Percentiles rank a stretch among this genome's conserved stretches.
These are phyloP conservation scores for Ananas comosus DNA, from an alignment of 176 grass and related monocot species.

Conservation along the genomic window DNA sequence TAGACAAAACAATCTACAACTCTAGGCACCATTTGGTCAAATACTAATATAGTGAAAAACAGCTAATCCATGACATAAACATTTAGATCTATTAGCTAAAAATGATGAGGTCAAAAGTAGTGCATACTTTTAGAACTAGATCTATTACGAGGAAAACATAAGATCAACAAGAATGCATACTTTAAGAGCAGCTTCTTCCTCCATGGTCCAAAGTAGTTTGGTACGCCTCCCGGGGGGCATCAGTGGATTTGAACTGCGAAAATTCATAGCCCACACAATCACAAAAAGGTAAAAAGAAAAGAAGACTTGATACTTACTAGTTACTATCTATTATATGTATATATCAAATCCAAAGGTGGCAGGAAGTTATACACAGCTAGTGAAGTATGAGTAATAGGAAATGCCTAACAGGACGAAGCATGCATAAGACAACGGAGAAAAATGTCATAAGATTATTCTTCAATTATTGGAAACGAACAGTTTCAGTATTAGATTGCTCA, in stretches of 20 bases:
- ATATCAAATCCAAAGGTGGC: background rate
- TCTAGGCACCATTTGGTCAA: background rate
- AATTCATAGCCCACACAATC: background rate
- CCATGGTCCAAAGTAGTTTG: constrained; percentile 35
- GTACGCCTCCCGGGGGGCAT: constrained; percentile 28
- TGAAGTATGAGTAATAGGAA: background rate
- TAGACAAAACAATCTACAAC: background rate
- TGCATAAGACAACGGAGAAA: background rate
- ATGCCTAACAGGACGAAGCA: background rate
- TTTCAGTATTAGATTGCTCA: too few relatives aligned
- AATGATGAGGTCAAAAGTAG: too few relatives aligned
- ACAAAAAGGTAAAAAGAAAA: background rate
- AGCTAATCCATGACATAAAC: background rate
- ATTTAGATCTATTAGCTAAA: background rate
- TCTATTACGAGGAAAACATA: background rate
- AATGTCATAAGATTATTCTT: background rate
- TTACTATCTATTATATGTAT: background rate
- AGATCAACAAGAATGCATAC: constrained; percentile 27
- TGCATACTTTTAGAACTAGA: too few relatives aligned
- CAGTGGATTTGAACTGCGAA: constrained; percentile 44
- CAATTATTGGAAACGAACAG: too few relatives aligned
- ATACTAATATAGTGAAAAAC: background rate
- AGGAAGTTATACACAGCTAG: background rate
- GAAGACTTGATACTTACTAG: background rate
- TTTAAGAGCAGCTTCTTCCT: constrained; percentile 44